phyloP scores from a whole-genome alignment of 176 grass and related monocot species.

The Oryza officinalis region DNA sequence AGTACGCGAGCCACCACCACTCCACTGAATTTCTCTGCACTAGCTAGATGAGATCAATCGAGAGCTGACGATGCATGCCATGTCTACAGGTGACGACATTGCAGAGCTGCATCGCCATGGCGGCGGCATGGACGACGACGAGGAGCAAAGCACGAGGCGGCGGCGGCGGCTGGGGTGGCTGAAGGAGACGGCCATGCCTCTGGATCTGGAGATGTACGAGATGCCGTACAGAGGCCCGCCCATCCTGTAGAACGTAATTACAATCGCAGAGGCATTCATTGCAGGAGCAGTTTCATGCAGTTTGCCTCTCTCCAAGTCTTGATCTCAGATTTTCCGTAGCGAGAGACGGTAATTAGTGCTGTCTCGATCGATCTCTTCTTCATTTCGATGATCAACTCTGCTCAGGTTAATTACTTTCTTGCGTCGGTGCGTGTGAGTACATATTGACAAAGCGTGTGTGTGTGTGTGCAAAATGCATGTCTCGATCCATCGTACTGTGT shows the following conservation, averaged over 20 bases:
- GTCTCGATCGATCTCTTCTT: background rate
- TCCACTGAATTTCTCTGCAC: no score
- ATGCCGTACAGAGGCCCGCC: constrained; percentile 7
- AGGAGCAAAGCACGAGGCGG: background rate
- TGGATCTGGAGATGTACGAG: constrained; percentile 42
- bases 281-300: background rate
- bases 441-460: background rate
- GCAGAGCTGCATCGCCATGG: background rate
- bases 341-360: background rate
- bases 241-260: background rate
- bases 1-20: background rate
- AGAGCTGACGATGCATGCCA: no score
- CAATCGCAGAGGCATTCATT: background rate
- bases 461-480: background rate
- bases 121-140: background rate
- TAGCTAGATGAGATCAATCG: no score
- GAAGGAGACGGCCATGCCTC: constrained; percentile 52
- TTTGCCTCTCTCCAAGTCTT: background rate
- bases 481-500: background rate
- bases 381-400: background rate
- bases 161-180: constrained; percentile 53
- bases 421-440: background rate
- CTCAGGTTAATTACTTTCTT: background rate
- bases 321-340: background rate
- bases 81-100: background rate